Base-by-base conservation (phyloP, 371 early-diverging fungal genomes). In the Phascolomyces articulosus region DNA sequence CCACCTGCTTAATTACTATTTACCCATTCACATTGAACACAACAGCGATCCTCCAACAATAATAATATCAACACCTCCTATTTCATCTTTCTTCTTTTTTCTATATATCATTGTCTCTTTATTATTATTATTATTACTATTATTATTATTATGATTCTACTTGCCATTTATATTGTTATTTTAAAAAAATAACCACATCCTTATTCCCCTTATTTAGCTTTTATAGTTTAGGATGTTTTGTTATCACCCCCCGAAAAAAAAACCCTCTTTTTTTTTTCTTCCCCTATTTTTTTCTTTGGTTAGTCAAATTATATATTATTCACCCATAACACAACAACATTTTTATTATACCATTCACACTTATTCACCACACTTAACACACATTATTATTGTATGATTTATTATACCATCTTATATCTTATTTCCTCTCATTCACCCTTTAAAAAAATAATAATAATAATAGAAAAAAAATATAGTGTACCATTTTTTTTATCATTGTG, bases 81-180 rank as follows among this genome's bases (percentile, higher is more conserved):
- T n/a, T n/a, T 24, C 51, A 11, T 24, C 26, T 9, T 51, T 0
- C 41, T 65, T 13, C 41, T 51, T 62, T 34, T 26, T 60, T 63
- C 59, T 63, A 57, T 62, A 56, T 40, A 62, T 47, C 28, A 44
- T 58, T 49, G 29, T 55, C 29, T 55, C 47, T 24, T 20, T 40
- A 9, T 38, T 38, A 38, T 9, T 38, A 38, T 38, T 38, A n/a
- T n/a, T n/a, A n/a, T 11, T 9, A 34, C 34, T 34, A 11, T 34
- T 34, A 9, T 34, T 34, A 9, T 34, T 34, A 34, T 34, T 34
- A 34, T 34, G n/a, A n/a, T 2, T 34, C 11, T 2, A 34, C 44
- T 18, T 44, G 29, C 57, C 47, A 44, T 47, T 47, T 26, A 55
- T 44, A 21, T 24, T 57, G 34, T 56, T 57, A 41, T 40, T 58